phyloP scores from a whole-genome alignment of 2,329 filamentous ascomycete genomes.

The Aspergillus tubingensis region DNA sequence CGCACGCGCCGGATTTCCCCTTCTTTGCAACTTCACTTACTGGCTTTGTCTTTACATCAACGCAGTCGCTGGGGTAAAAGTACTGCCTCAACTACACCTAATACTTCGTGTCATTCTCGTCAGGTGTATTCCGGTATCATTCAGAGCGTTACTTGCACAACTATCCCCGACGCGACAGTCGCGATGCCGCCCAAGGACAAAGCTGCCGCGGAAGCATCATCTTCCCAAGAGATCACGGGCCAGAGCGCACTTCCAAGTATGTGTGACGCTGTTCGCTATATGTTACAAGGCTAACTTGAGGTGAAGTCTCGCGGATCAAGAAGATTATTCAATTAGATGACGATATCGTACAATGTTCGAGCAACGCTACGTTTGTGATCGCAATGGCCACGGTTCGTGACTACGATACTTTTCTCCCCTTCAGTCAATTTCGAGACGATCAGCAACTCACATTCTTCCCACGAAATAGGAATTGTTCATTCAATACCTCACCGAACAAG shows the following conservation, averaged over 20 bases:
- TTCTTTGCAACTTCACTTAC: not conserved
- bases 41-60: not conserved
- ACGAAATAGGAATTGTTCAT: slow-evolving; percentile 83
- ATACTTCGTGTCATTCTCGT: not conserved
- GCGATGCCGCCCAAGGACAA: slow-evolving; percentile 84
- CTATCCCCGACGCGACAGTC: slow-evolving; percentile 1
- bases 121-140: not conserved
- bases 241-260: slow-evolving; percentile 81
- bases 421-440: not conserved
- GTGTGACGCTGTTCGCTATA: slow-evolving; percentile 36
- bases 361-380: slow-evolving; percentile 91
- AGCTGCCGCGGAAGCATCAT: slow-evolving; percentile 66
- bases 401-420: not conserved
- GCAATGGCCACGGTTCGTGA: slow-evolving; percentile 76
- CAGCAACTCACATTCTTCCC: slow-evolving; percentile 11
- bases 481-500: slow-evolving; percentile 82
- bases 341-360: slow-evolving; percentile 82
- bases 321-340: slow-evolving; percentile 90
- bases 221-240: slow-evolving; percentile 78
- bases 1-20: slow-evolving; percentile 6
- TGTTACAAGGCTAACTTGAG: not conserved
- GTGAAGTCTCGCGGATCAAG: slow-evolving; percentile 84
- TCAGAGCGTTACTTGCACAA: not conserved
- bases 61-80: not conserved
- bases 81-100: not conserved